Evolutionary conservation across 176 grass and related monocot genomes (phyloP), one percentile per base, ranked within the genome.

Genomic region (Dendrocalamus sinicus): DNA sequence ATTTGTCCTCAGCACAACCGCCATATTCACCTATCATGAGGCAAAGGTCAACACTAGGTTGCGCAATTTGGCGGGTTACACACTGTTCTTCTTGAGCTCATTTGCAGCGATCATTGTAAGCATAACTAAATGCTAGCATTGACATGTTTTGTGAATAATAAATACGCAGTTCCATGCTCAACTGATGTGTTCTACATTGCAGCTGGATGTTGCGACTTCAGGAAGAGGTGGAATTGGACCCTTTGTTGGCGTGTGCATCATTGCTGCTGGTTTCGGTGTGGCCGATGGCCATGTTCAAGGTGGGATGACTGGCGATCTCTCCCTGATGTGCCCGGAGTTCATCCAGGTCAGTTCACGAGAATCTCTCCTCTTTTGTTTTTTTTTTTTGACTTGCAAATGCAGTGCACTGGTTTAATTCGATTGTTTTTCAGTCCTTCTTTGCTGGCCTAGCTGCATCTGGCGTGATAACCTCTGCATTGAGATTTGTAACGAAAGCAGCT

Each of bases 391-490:
- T 40, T 61, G 52, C 15, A 46, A 23, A 9, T 20, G 23, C 30
- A 35, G 24, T 24, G 39, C 75, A 32, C 28, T 6, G 17, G 9
- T 57, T 77, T 22, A 35, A 62, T 74, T 37, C 26, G 0, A 37
- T 70, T 60, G 53, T 16, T 57, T 44, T 84, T 7, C 68, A 93
- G 91, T 91, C 91, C 58, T 95, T 91, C 70, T 81, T 87, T 54
- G 89, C 94, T 48, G 91, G 94, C 7, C 10, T 93, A n/a, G 94
- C 94, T 75, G 94, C 91, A 81, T 95, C 94, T 68, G 94, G 91
- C 3, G 77, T 22, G 4, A 41, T 95, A 55, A 91, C 91, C 12
- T 95, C 94, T 47, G 91, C 84, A 41, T 75, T 95, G 67, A 91
- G 91, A 48, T 83, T 87, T 14, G 40, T 88, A 24, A 93, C 87